A percentile compares a stretch with the other conserved stretches of the same genome.
phyloP scores from a whole-genome alignment of 2,329 filamentous ascomycete genomes.

The Lizonia empirigonia region DNA sequence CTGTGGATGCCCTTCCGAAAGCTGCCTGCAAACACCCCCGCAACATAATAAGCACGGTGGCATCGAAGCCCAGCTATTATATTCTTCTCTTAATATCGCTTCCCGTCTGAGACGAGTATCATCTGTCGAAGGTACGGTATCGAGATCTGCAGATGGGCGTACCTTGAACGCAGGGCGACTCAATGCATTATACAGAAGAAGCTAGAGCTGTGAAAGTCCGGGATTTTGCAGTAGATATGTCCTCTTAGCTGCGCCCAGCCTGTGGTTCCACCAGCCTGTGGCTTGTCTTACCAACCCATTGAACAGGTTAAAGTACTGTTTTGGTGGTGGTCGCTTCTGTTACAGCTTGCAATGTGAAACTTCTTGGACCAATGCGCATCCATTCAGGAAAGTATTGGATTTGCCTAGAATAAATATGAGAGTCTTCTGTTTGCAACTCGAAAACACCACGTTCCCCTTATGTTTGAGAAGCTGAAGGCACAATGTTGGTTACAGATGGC shows the following conservation, averaged over 20 bases:
- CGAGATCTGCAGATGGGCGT: background rate
- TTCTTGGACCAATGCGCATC: background rate
- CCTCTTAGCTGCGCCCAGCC: background rate
- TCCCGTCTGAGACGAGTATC: background rate
- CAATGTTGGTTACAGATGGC: conserved; percentile 7
- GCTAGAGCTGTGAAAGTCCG: background rate
- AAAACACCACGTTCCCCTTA: background rate
- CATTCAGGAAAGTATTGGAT: background rate
- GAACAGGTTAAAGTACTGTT: background rate
- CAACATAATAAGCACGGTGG: background rate
- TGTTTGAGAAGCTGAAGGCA: background rate
- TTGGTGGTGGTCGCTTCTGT: background rate
- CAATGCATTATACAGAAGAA: background rate
- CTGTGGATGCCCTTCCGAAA: conserved; percentile 1
- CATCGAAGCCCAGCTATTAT: background rate
- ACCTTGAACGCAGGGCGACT: background rate
- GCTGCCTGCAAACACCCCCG: background rate
- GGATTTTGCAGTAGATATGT: background rate
- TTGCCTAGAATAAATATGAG: too few relatives aligned
- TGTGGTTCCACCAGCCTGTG: background rate
- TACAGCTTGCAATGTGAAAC: background rate
- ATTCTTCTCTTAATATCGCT: background rate
- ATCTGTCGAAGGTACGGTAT: background rate
- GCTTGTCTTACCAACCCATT: background rate
- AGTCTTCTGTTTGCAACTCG: background rate